Base-by-base conservation (phyloP, 2,329 filamentous ascomycete species). In the Periconia digitata region DNA sequence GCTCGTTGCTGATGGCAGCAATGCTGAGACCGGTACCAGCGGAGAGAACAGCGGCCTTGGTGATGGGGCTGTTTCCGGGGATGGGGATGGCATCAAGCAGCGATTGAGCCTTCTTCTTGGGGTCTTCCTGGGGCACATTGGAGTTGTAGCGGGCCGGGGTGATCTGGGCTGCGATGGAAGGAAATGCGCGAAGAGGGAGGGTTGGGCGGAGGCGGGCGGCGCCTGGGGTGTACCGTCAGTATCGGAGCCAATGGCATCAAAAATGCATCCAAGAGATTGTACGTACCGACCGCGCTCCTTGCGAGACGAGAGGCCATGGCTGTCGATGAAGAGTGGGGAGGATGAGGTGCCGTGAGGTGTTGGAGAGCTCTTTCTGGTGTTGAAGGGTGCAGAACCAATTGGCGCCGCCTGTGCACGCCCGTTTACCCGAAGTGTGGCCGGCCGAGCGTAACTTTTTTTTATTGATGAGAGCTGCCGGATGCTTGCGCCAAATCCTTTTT, bases 291-390 rank as follows among this genome's bases (percentile, higher is more conserved):
- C 80, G 91, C 90, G 84, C 86, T 92, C 85, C 89, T 91, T 84
- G 87, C 90, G 81, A 97, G 84, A 83, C 92, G 90, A 79, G 90
- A 96, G 83, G 92, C 92, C 92, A 97, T 97, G 88, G 81, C 89
- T 76, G 83, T 41, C 55, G 69, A 72, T 72, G 68, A 58, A 40
- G 68, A 67, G 67, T 63, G 66, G 64, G 61, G 66, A 72, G 64
- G 59, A 60, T 60, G 59, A 59, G 62, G 59, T 61, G 60, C 56
- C 58, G 55, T 60, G 58, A 59, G 62, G 59, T 55, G 55, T 55
- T 55, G 55, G 57, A 56, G 56, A 49, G 46, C 52, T 49, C 21
- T 47, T 47, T 22, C 29, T 27, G 40, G 27, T 13, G 10, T 32
- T 32, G 27, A 12, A 27, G 24, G 24, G 35, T 51, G 49, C 47